Conservation (phyloP, 2,329 filamentous ascomycete genomes). For the Cladosporium sp. region DNA sequence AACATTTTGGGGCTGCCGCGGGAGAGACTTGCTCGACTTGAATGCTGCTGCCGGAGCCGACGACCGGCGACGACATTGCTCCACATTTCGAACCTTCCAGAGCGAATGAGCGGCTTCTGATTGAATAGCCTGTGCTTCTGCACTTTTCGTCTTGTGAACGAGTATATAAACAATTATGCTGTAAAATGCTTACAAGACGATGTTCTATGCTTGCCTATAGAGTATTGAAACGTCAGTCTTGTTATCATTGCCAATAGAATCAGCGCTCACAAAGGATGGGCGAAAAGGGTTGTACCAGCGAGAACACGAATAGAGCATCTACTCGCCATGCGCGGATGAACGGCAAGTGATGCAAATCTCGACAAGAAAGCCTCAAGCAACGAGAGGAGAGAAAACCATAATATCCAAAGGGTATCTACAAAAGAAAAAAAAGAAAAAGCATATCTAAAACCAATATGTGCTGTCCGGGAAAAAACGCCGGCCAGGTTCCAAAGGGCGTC, state of each 20-base stretch:
- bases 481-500: neutral
- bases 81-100: conserved; percentile 15
- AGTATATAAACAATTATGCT: neutral
- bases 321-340: neutral
- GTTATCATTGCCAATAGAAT: neutral
- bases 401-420: conserved; percentile 15
- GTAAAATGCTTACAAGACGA: neutral
- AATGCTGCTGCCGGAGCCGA: conserved; percentile 7
- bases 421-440: neutral
- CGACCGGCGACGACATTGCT: conserved; percentile 4
- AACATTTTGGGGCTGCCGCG: conserved; percentile 17
- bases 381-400: neutral
- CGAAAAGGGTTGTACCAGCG: neutral
- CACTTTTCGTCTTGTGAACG: neutral
- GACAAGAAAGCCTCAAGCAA: neutral
- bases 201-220: neutral
- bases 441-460: neutral
- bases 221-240: neutral
- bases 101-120: conserved; percentile 14
- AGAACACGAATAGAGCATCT: neutral
- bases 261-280: neutral
- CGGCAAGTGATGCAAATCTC: neutral
- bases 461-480: neutral
- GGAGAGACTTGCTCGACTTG: conserved; percentile 2
- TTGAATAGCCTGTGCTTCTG: neutral